Evolutionary conservation across 345 rosid genomes (phyloP), one percentile per base, ranked within the genome.

Genomic region (Punica granatum): DNA sequence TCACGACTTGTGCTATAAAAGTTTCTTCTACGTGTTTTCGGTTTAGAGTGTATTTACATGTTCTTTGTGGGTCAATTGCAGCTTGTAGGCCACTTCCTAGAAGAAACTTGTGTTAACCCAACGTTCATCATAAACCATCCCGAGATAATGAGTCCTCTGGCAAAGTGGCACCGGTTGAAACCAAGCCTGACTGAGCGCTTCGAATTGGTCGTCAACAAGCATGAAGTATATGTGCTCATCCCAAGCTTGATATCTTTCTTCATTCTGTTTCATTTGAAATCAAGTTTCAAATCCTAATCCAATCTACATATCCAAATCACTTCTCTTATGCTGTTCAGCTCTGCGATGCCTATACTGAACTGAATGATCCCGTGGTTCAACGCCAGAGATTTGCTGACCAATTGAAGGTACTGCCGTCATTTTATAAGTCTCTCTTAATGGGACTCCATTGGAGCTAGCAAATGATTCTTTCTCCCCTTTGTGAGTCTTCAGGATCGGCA

Each of bases 281-380:
- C 43, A 67, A 28, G 28, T 35, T 66, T 3, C 21, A 13, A 1
- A 26, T 12, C 16, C 34, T 54, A n/a, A 7, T 31, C 15, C 11
- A 6, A 10, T 3, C 25, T 56, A n/a, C n/a, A 8, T 21, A 23
- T n/a, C 34, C 6, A 71, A 16, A 62, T 37, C 2, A 16, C 21
- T 39, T 43, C 76, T 3, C 25, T 68, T 21, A 62, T 25, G 36
- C 43, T 64, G 23, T 49, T 63, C 73, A 95, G 98, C 72, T 92
- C 37, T 90, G 92, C 83, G 92, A 95, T 71, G 99, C 99, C 28
- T 95, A 95, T 82, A 95, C 98, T 4, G 99, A 95, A 77, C 65
- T 92, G 81, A 95, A 95, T 70, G 99, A 95, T 70, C 99, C 99
- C 36, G 86, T 90, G 8, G 99, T 88, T 62, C 99, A 95, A 75